These are phyloP conservation scores for Limtongozyma cylindracea DNA, from an alignment of 805 yeast species.

Conservation along the genomic window DNA sequence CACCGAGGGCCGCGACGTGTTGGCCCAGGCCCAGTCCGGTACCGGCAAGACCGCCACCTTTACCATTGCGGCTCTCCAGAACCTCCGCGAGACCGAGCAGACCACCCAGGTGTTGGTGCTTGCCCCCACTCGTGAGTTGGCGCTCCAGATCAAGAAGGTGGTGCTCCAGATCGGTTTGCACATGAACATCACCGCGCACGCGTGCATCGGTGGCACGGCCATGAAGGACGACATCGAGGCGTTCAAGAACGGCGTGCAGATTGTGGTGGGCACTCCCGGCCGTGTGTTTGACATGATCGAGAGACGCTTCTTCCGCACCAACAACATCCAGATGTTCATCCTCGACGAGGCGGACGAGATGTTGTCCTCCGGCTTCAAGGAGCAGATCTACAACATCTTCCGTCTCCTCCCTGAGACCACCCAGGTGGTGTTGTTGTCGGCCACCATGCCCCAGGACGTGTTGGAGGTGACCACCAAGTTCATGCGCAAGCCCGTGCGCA, in stretches of 20 bases:
- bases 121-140: constrained; percentile 96
- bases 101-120: constrained; percentile 82
- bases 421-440: constrained; percentile 87
- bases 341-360: constrained; percentile 98
- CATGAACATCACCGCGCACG: constrained; percentile 80
- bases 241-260: constrained; percentile 67
- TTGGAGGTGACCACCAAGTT: constrained; percentile 77
- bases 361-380: constrained; percentile 81
- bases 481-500: constrained; percentile 86
- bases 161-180: constrained; percentile 74
- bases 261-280: constrained; percentile 97
- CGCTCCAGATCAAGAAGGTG: constrained; percentile 87
- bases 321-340: constrained; percentile 77
- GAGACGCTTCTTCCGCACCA: constrained; percentile 62
- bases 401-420: constrained; percentile 66
- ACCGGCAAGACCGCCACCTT: constrained; percentile 84
- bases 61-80: constrained; percentile 48
- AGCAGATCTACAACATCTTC: constrained; percentile 87
- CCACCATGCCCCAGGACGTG: constrained; percentile 86
- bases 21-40: constrained; percentile 80
- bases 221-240: constrained; percentile 73
- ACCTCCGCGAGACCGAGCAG: constrained; percentile 45
- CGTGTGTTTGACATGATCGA: constrained; percentile 92
- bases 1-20: constrained; percentile 41
- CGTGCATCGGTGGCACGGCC: constrained; percentile 93